phyloP scores from a whole-genome alignment of 305 asterid genomes.

The Fraxinus floribunda region DNA sequence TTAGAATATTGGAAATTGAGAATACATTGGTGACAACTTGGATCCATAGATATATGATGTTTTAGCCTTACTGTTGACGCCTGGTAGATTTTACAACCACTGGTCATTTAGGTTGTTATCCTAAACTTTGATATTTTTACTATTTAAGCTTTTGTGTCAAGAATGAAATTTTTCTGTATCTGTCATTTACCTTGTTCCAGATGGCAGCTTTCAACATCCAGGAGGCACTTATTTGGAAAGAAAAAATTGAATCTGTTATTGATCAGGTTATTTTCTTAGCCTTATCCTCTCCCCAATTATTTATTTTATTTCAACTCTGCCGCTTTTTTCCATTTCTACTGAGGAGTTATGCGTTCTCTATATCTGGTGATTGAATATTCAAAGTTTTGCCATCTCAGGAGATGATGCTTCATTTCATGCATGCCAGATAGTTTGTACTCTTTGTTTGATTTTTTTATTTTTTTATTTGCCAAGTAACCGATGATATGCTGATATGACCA shows the following conservation, averaged over 20 bases:
- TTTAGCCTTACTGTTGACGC: slow-evolving; percentile 4
- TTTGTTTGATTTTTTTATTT: not conserved
- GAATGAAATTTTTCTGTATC: slow-evolving; percentile 8
- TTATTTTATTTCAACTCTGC: slow-evolving; percentile 16
- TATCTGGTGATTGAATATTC: not conserved
- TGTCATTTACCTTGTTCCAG: slow-evolving; percentile 42
- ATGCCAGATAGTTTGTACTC: slow-evolving; percentile 1
- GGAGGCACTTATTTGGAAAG: slow-evolving; percentile 72
- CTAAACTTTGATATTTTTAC: not conserved
- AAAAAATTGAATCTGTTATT: slow-evolving; percentile 80
- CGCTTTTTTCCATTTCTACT: not conserved
- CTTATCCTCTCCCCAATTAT: slow-evolving; percentile 20
- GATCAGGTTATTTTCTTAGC: slow-evolving; percentile 65
- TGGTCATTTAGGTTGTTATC: not conserved
- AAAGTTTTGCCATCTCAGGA: not conserved
- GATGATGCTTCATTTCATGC: slow-evolving; percentile 21
- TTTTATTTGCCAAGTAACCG: slow-evolving; percentile 28
- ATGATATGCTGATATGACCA: slow-evolving; percentile 28
- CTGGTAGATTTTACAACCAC: not conserved
- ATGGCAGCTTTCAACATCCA: slow-evolving; percentile 99
- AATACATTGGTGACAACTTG: not conserved
- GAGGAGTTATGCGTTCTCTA: not conserved
- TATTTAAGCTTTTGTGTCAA: slow-evolving; percentile 14
- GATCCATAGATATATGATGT: slow-evolving; percentile 1
- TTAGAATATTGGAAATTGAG: slow-evolving; percentile 17